Conservation (phyloP, 352 stramenopile species). For the Phytophthora palmivora region DNA sequence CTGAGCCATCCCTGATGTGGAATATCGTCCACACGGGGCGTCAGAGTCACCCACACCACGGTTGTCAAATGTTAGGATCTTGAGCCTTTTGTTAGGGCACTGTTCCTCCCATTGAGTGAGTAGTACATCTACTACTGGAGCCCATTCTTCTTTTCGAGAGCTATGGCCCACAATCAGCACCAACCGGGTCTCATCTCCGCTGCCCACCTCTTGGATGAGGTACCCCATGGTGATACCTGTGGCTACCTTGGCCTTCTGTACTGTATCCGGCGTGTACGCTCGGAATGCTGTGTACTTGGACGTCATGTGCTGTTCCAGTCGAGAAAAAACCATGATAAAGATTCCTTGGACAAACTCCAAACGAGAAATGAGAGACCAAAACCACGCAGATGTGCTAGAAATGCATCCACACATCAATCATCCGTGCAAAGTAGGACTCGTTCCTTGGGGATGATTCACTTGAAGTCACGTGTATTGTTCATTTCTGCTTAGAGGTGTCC, state of each 20-base stretch:
- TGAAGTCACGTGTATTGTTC: slow-evolving; percentile 21
- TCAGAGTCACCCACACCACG: slow-evolving; percentile 58
- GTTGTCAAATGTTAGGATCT: slow-evolving; percentile 70
- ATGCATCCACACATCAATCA: not conserved
- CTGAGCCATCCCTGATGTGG: slow-evolving; percentile 60
- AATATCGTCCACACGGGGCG: slow-evolving; percentile 58
- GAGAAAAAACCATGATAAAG: not conserved
- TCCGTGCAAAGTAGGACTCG: not conserved
- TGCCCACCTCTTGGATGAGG: slow-evolving; percentile 43
- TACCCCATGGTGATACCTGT: slow-evolving; percentile 60
- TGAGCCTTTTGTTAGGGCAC: slow-evolving; percentile 25
- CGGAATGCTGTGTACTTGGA: slow-evolving; percentile 38
- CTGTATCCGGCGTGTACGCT: slow-evolving; percentile 35
- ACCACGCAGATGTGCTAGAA: not conserved
- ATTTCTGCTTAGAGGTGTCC: slow-evolving; percentile 40
- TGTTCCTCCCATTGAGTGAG: slow-evolving; percentile 37
- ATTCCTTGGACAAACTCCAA: not conserved
- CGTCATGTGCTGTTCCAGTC: slow-evolving; percentile 50
- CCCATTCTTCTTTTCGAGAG: slow-evolving; percentile 56
- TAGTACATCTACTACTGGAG: slow-evolving; percentile 34
- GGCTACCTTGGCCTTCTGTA: slow-evolving; percentile 40
- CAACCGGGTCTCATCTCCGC: slow-evolving; percentile 35
- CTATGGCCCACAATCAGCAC: slow-evolving; percentile 59
- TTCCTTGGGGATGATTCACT: not conserved
- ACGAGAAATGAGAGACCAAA: slow-evolving; percentile 1